These are phyloP conservation scores for Epichloe sp. DNA, from an alignment of 2,329 filamentous ascomycete species.

Conservation along the genomic window DNA sequence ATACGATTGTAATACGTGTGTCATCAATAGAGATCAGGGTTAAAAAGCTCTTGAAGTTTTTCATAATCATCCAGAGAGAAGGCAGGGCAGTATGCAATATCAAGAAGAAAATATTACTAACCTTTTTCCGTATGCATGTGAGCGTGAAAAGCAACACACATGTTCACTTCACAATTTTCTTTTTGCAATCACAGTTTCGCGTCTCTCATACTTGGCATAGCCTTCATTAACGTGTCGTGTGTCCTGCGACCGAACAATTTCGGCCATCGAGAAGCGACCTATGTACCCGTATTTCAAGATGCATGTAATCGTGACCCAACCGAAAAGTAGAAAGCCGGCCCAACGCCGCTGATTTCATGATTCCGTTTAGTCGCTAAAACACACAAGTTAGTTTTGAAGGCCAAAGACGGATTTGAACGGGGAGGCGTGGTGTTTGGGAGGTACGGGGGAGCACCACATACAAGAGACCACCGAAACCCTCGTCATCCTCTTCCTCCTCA, in stretches of 20 bases:
- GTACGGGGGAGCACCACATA: constrained; percentile 21
- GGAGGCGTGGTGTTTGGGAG: neutral
- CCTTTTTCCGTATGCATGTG: constrained; percentile 20
- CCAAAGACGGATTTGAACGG: neutral
- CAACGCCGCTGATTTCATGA: constrained; percentile 23
- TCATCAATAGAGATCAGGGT: constrained; percentile 51
- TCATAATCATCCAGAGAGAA: constrained; percentile 39
- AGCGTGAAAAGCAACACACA: neutral
- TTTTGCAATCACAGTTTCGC: neutral
- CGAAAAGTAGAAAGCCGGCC: constrained; percentile 27
- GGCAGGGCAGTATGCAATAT: constrained; percentile 1
- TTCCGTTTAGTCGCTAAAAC: constrained; percentile 37
- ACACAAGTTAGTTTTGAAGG: constrained; percentile 24
- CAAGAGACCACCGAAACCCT: constrained; percentile 73
- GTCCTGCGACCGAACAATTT: constrained; percentile 18
- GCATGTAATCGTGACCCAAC: constrained; percentile 30
- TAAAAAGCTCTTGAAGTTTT: constrained; percentile 52
- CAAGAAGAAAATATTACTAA: constrained; percentile 24
- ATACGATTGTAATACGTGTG: constrained; percentile 43
- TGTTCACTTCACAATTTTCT: neutral
- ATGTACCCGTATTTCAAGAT: constrained; percentile 30
- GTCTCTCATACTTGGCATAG: constrained; percentile 7
- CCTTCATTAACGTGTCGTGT: constrained; percentile 17
- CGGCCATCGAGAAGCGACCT: constrained; percentile 32
- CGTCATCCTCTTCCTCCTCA: constrained; percentile 55